Percentiles rank a stretch among this genome's conserved stretches.
phyloP scores from a whole-genome alignment of 305 asterid genomes.

The Coffea humblotiana region DNA sequence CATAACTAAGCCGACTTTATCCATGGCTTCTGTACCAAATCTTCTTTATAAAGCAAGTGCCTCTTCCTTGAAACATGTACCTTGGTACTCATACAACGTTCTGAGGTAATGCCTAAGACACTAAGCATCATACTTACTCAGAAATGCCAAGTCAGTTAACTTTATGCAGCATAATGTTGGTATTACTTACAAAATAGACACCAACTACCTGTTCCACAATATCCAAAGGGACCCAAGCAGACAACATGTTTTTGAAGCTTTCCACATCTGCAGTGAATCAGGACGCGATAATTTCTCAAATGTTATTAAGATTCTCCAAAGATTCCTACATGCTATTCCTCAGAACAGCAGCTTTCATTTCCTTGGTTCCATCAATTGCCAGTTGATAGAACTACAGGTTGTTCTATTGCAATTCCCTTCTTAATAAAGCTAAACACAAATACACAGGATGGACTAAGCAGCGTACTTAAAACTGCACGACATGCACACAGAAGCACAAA shows the following conservation, averaged over 20 bases:
- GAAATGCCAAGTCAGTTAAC: slow-evolving; percentile 32
- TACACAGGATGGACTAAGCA: slow-evolving; percentile 5
- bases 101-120: slow-evolving; percentile 33
- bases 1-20: slow-evolving; percentile 26
- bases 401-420: slow-evolving; percentile 33
- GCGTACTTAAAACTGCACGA: background rate
- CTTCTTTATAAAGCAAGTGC: slow-evolving; percentile 32
- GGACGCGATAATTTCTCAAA: slow-evolving; percentile 36
- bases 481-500: background rate
- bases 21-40: slow-evolving; percentile 33
- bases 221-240: slow-evolving; percentile 41
- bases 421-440: slow-evolving; percentile 39
- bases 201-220: slow-evolving; percentile 42
- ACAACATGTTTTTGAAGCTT: slow-evolving; percentile 42
- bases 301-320: slow-evolving; percentile 35
- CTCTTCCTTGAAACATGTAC: slow-evolving; percentile 32
- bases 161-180: slow-evolving; percentile 28
- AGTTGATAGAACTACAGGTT: slow-evolving; percentile 39
- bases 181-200: slow-evolving; percentile 39
- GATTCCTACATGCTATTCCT: slow-evolving; percentile 31
- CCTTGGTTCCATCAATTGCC: slow-evolving; percentile 45
- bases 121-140: slow-evolving; percentile 35
- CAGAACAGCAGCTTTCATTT: slow-evolving; percentile 28
- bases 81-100: slow-evolving; percentile 33
- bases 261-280: slow-evolving; percentile 47